Base-by-base conservation (phyloP, 106 monocot genomes). In the Platanthera zijinensis region DNA sequence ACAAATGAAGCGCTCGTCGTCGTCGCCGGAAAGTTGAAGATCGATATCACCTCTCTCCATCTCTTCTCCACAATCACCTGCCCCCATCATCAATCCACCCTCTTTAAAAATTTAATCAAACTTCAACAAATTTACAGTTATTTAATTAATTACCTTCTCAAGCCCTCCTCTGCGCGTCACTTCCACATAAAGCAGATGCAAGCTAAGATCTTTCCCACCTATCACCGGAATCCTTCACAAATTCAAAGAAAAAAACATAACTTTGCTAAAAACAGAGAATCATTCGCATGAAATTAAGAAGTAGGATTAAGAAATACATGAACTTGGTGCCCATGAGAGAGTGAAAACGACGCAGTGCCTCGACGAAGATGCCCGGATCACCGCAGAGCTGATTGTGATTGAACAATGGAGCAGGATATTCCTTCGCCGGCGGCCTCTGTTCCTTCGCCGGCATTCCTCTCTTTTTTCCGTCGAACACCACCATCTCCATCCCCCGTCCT, bases 1-100 rank as follows among this genome's bases (percentile, higher is more conserved):
- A 92, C 95, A 48, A 83, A 95, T 46, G 95, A 95, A 51, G 95
- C 95, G 70, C 92, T 95, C 5, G 95, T 95, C 39, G 92, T 95
- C 15, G 92, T 95, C 3, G 90, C 71, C 18, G 95, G 92, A 28
- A 95, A 95, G 67, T 85, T 88, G 74, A 92, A 95, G 21, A 76
- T 74, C 9, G 84, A 69, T 49, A 90, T 95, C 66, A 95, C 85
- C 50, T 92, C 95, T 76, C 86, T 90, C 95, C 92, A 95, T 72
- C 76, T 92, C 78, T 79, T 90, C 76, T 86, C 90, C 66, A 57
- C 49, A 6, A 90, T 88, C 73, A 92, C 95, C 95, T 95, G 61
- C 8, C 0, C 39, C 6, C 18, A 12, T 11, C 70, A 28, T 56
- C 52, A 8, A 32, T 12, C 8, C 8, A 5, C 52, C 13, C 25